These are phyloP conservation scores for Monosporozyma siamensis DNA, from an alignment of 805 yeast genomes.

Conservation along the genomic window DNA sequence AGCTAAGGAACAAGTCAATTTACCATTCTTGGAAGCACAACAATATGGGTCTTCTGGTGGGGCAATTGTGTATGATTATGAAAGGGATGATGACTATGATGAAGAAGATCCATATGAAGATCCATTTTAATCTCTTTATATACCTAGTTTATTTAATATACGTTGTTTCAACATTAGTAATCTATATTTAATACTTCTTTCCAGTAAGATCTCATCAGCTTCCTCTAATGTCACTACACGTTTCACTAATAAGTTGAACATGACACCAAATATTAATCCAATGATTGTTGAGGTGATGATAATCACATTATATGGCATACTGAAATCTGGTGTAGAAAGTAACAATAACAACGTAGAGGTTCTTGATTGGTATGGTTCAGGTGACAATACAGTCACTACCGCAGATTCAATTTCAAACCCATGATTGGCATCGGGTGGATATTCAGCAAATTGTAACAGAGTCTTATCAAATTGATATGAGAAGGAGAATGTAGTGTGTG, in stretches of 20 bases:
- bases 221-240: conserved; percentile 69
- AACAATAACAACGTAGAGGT: conserved; percentile 82
- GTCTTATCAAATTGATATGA: conserved; percentile 83
- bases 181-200: conserved; percentile 16
- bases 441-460: conserved; percentile 73
- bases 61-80: conserved; percentile 91
- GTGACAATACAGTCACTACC: conserved; percentile 49
- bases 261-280: conserved; percentile 83
- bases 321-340: conserved; percentile 93
- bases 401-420: conserved; percentile 95
- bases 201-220: conserved; percentile 32
- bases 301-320: conserved; percentile 97
- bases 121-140: conserved; percentile 54
- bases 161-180: conserved; percentile 11
- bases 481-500: conserved; percentile 48
- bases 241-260: conserved; percentile 70
- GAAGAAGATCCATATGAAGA: conserved; percentile 98
- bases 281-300: conserved; percentile 87
- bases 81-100: conserved; percentile 94
- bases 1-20: conserved; percentile 76
- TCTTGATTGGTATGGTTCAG: conserved; percentile 44
- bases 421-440: conserved; percentile 99
- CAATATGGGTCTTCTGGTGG: conserved; percentile 63
- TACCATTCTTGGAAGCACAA: conserved; percentile 91
- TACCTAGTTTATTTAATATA: conserved; percentile 5